phyloP scores from a whole-genome alignment of 441 rosid species.

The Corymbia citriodora region DNA sequence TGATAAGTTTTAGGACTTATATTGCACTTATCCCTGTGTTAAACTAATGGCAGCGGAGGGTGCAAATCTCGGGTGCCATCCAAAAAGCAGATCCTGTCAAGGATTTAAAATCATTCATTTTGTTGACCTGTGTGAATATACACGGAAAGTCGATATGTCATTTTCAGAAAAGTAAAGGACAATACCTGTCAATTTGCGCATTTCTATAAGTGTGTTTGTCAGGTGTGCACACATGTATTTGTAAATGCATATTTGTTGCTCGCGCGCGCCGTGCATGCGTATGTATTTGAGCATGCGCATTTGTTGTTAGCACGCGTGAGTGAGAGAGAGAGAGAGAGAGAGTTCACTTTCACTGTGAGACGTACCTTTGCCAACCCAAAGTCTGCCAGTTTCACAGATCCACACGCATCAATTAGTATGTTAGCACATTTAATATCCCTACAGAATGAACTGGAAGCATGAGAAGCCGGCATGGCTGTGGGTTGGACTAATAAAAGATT shows the following conservation, averaged over 20 bases:
- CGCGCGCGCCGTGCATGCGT: neutral
- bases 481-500: neutral
- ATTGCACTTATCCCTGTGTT: too few species aligned
- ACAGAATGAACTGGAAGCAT: neutral
- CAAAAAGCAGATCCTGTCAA: neutral
- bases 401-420: neutral
- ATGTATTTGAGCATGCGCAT: neutral
- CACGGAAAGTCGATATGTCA: neutral
- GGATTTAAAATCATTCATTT: neutral
- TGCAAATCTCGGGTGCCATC: slow-evolving; percentile 3
- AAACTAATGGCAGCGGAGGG: neutral
- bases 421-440: slow-evolving; percentile 6
- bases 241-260: neutral
- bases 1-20: too few species aligned
- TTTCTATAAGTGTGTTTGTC: neutral
- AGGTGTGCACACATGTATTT: neutral
- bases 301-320: neutral
- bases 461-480: neutral
- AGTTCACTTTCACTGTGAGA: neutral
- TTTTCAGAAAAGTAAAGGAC: neutral
- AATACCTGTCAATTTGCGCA: neutral
- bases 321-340: neutral
- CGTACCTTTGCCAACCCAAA: slow-evolving; percentile 8
- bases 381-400: slow-evolving; percentile 1
- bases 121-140: neutral